Percentiles rank a stretch among this genome's conserved stretches.
Conservation (phyloP, 2,329 filamentous ascomycete species). For the Chalaropsis ovoidea region DNA sequence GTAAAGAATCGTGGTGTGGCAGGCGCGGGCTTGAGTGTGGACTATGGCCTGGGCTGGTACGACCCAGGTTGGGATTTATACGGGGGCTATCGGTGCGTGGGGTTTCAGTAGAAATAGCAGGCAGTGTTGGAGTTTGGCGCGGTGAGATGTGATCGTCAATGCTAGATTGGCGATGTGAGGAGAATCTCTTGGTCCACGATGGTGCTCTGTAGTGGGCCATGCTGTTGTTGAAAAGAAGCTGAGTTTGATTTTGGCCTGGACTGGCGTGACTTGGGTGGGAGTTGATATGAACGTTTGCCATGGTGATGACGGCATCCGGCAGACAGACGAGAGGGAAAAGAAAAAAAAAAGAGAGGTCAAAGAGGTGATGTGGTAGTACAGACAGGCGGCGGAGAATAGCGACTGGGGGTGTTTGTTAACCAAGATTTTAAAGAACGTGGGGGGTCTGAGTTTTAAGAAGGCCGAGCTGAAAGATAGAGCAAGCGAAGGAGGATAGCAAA, state of each 20-base stretch:
- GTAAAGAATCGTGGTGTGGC: neutral
- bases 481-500: neutral
- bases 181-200: slow-evolving; percentile 24
- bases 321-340: neutral
- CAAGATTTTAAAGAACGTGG: neutral
- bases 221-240: slow-evolving; percentile 21
- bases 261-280: neutral
- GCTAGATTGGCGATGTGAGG: slow-evolving; percentile 24
- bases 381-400: neutral
- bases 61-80: neutral
- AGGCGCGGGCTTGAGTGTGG: neutral
- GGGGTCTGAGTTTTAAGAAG: slow-evolving; percentile 11
- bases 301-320: slow-evolving; percentile 12
- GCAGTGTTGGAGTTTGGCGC: slow-evolving; percentile 10
- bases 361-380: slow-evolving; percentile 11
- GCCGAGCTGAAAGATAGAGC: neutral
- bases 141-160: slow-evolving; percentile 22
- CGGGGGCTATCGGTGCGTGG: neutral
- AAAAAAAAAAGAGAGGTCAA: slow-evolving; percentile 11
- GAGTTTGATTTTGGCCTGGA: slow-evolving; percentile 2
- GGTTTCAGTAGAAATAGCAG: neutral
- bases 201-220: slow-evolving; percentile 22
- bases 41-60: neutral
- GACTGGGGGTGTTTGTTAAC: slow-evolving; percentile 6
- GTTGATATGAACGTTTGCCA: slow-evolving; percentile 2